These are phyloP conservation scores for Durusdinium trenchii DNA, from an alignment of 73 alveolate genomes.

Conservation along the genomic window DNA sequence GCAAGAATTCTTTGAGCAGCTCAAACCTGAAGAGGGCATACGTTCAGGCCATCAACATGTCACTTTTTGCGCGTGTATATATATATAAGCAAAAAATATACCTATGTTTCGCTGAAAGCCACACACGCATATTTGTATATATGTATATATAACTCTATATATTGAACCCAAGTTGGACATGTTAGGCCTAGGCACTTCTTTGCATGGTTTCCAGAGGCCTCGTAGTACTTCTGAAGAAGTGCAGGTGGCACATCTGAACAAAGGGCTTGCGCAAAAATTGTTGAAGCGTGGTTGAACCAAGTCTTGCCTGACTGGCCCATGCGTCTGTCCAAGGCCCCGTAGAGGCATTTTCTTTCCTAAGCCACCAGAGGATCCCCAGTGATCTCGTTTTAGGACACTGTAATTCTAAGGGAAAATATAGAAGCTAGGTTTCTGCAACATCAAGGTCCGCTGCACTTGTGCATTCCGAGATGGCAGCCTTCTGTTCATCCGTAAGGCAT, in stretches of 20 bases:
- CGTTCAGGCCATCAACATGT: too few relatives aligned
- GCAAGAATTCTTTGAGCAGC: too few relatives aligned
- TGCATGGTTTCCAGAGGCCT: background rate
- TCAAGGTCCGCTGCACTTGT: background rate
- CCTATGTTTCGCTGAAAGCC: too few relatives aligned
- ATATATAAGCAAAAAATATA: too few relatives aligned
- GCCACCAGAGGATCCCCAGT: too few relatives aligned
- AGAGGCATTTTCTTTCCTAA: conserved; percentile 17
- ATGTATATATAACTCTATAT: too few relatives aligned
- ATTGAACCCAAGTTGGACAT: too few relatives aligned
- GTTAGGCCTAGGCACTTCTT: too few relatives aligned
- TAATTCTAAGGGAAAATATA: background rate
- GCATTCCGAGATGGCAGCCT: background rate
- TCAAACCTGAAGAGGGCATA: too few relatives aligned
- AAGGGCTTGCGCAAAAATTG: background rate
- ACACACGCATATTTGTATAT: too few relatives aligned
- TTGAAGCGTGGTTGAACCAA: background rate
- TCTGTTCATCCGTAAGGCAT: background rate
- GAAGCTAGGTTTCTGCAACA: background rate
- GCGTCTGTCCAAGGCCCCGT: background rate
- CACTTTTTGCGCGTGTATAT: too few relatives aligned
- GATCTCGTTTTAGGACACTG: too few relatives aligned
- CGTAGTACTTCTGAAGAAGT: background rate
- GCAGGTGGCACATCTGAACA: conserved; percentile 1
- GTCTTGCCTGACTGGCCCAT: background rate